phyloP scores from a whole-genome alignment of 106 monocot species.

The Allium cepa region DNA sequence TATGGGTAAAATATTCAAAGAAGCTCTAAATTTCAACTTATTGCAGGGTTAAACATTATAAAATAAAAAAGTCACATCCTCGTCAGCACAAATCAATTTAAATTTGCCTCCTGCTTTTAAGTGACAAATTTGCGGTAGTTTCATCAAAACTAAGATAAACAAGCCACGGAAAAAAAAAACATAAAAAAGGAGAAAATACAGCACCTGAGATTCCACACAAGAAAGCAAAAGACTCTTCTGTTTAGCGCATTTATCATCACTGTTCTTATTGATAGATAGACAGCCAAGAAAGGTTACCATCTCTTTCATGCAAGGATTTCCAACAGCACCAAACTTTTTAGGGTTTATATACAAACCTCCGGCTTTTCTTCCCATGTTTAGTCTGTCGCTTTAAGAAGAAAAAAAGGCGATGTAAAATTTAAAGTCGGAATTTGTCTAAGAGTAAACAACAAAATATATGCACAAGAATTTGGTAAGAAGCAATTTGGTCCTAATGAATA shows the following conservation, averaged over 20 bases:
- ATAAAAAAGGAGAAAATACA: no score
- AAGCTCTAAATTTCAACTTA: no score
- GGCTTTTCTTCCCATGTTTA: slow-evolving; percentile 55
- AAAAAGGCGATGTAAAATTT: no score
- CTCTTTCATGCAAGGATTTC: slow-evolving; percentile 60
- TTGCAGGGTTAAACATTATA: no score
- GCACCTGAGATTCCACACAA: slow-evolving; percentile 53
- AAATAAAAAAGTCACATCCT: no score
- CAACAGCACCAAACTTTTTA: slow-evolving; percentile 53
- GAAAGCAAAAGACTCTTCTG: slow-evolving; percentile 47
- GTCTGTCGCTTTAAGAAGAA: no score
- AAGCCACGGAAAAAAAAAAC: background rate
- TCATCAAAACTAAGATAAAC: background rate
- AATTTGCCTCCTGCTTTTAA: background rate
- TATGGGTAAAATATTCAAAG: no score
- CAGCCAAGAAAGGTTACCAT: slow-evolving; percentile 61
- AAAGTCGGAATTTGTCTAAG: no score
- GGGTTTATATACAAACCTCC: slow-evolving; percentile 68
- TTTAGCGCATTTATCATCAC: slow-evolving; percentile 37
- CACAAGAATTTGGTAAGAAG: no score
- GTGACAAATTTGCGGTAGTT: background rate
- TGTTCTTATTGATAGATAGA: slow-evolving; percentile 49
- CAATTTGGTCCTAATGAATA: no score
- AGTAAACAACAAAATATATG: no score
- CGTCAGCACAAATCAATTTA: background rate